Evolutionary conservation across 306 rosid genomes (phyloP).

Genomic region (Sindora glabra): DNA sequence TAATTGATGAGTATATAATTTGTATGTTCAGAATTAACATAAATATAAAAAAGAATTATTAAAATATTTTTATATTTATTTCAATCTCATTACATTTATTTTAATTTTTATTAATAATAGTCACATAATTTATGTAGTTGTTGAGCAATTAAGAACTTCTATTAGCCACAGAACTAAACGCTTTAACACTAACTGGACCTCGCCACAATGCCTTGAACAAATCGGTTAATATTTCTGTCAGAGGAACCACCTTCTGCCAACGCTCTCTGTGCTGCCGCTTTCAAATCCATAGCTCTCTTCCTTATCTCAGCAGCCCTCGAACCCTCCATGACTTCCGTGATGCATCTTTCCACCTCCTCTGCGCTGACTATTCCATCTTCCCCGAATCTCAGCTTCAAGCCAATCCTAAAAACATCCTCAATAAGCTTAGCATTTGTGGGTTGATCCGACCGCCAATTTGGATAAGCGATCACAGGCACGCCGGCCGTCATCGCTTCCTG

Average conservation of each 20-base stretch:
- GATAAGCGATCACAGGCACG: constrained; percentile 33
- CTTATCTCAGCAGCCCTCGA: constrained; percentile 12
- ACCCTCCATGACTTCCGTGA: constrained; percentile 30
- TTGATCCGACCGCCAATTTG: constrained; percentile 39
- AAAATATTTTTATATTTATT: too few species aligned
- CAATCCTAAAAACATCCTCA: constrained; percentile 19
- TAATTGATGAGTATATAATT: too few species aligned
- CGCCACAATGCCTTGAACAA: constrained; percentile 18
- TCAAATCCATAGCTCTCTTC: constrained; percentile 20
- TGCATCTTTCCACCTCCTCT: constrained; percentile 32
- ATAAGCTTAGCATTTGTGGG: constrained; percentile 32
- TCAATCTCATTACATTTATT: too few species aligned
- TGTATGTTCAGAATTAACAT: too few species aligned
- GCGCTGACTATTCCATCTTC: constrained; percentile 22
- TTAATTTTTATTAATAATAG: too few species aligned
- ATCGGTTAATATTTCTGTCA: constrained; percentile 12
- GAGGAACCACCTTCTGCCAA: constrained; percentile 30
- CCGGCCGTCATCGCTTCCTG: constrained; percentile 24
- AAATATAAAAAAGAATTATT: too few species aligned
- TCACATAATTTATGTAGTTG: too few species aligned
- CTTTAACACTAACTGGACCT: not conserved
- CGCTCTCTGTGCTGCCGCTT: constrained; percentile 15
- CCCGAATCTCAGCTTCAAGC: constrained; percentile 20
- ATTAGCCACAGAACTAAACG: not conserved
- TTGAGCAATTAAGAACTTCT: too few species aligned